Evolutionary conservation across 2,329 filamentous ascomycete genomes (phyloP).

Genomic region (Hansfordia pulvinata): DNA sequence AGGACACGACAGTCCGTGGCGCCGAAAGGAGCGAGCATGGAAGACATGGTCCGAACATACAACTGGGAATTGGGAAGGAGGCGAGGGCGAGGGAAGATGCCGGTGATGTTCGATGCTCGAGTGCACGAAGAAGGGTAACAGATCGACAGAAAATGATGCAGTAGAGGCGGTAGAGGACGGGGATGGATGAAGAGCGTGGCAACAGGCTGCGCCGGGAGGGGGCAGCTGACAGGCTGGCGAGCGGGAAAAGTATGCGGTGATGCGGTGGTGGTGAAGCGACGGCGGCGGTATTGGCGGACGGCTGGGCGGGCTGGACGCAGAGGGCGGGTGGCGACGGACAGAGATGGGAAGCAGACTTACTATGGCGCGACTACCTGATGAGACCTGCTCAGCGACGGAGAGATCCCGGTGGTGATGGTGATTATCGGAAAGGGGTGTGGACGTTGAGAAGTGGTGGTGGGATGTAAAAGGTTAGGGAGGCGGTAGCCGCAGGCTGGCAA

Average conservation of each 20-base stretch:
- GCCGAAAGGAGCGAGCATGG: too few relatives aligned
- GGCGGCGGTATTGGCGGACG: too few relatives aligned
- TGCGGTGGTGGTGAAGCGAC: too few relatives aligned
- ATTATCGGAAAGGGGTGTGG: slow-evolving; percentile 15
- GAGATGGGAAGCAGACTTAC: slow-evolving; percentile 11
- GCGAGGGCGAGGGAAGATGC: too few relatives aligned
- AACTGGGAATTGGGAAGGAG: too few relatives aligned
- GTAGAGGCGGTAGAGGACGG: too few relatives aligned
- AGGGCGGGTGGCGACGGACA: not conserved
- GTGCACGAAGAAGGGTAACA: too few relatives aligned
- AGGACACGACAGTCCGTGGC: too few relatives aligned
- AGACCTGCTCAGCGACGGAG: slow-evolving; percentile 21
- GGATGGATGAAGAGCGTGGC: slow-evolving; percentile 1
- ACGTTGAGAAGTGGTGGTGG: slow-evolving; percentile 8
- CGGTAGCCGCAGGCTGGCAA: slow-evolving; percentile 4
- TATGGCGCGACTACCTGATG: slow-evolving; percentile 17
- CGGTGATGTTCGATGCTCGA: too few relatives aligned
- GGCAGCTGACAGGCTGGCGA: slow-evolving; percentile 2
- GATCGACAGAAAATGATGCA: too few relatives aligned
- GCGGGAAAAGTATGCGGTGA: too few relatives aligned
- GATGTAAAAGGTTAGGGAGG: slow-evolving; percentile 10
- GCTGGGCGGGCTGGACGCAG: slow-evolving; percentile 2
- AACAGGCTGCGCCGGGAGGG: slow-evolving; percentile 5
- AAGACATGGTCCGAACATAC: too few relatives aligned
- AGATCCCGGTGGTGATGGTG: slow-evolving; percentile 17